Evolutionary conservation across 257 asterid species (phyloP).

Genomic region (Nicotiana attenuata): DNA sequence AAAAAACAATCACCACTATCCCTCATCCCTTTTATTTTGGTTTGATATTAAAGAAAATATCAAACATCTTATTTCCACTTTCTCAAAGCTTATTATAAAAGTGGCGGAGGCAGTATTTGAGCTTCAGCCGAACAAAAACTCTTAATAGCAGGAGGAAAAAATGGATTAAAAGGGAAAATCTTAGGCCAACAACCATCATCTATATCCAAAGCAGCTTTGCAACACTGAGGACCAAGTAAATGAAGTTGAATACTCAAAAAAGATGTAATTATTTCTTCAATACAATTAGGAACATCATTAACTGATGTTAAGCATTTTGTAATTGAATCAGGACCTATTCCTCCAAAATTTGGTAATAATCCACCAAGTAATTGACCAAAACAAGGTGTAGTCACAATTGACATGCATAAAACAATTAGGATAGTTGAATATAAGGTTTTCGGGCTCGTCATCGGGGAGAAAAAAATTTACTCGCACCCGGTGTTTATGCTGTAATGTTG

Average conservation of each 20-base stretch:
- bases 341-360: not conserved
- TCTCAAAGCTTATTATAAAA: not conserved
- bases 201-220: slow-evolving; percentile 14
- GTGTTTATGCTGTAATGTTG: not conserved
- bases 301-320: slow-evolving; percentile 21
- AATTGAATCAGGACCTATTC: not conserved
- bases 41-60: no score
- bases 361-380: not conserved
- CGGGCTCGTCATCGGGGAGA: not conserved
- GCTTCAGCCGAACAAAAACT: slow-evolving; percentile 5
- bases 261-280: slow-evolving; percentile 17
- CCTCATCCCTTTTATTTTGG: no score
- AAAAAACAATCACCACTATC: no score
- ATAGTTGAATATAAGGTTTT: not conserved
- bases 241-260: slow-evolving; percentile 15
- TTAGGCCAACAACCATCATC: slow-evolving; percentile 27
- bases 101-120: not conserved
- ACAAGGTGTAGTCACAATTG: not conserved
- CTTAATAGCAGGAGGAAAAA: slow-evolving; percentile 16
- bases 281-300: slow-evolving; percentile 16
- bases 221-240: slow-evolving; percentile 25
- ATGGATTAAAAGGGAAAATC: slow-evolving; percentile 18
- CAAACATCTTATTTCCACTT: no score
- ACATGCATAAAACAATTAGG: not conserved
- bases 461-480: not conserved